Evolutionary conservation across 2,329 filamentous ascomycete genomes (phyloP), one percentile per base, ranked within the genome.

Genomic region (Zalaria sp.): DNA sequence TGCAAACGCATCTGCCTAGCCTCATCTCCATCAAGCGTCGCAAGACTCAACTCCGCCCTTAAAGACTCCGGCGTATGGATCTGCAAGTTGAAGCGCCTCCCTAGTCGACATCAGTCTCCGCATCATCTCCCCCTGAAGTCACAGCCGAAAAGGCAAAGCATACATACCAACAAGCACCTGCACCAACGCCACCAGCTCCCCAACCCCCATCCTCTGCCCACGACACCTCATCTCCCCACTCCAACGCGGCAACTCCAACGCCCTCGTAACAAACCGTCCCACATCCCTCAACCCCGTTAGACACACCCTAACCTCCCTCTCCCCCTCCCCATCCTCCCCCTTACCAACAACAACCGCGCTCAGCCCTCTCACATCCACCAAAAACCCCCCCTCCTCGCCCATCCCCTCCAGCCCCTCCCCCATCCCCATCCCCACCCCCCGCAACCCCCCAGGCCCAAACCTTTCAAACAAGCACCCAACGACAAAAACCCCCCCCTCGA

Each of bases 381-480:
- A 64, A 49, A 73, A 79, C 4, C 87, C 60, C 5, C 63, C 68
- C n/a, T 72, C 69, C 45, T 51, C 43, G 0, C 65, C 60, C 26
- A 68, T 61, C 0, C 72, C 71, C 3, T 65, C 58, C 1, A 61
- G 2, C 18, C 18, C 18, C 18, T 2, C 2, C 18, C 18, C 18
- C 18, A 18, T 18, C 2, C 18, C 18, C 18, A 2, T 18, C 18
- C 18, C 18, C 18, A 18, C 51, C 43, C 72, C 71, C n/a, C 63
- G 66, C 44, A 87, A 68, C 0, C 83, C 83, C 3, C 73, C 75
- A 0, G 77, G 77, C 18, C 75, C 75, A 51, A 87, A 86, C 1
- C 81, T 68, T 55, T 87, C 82, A 66, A 85, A 87, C 48, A 87
- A 76, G 27, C 86, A 60, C 18, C 83, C 83, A 50, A 83, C 87